phyloP scores from a whole-genome alignment of 164 flowering plant species.

The Platanus orientalis region DNA sequence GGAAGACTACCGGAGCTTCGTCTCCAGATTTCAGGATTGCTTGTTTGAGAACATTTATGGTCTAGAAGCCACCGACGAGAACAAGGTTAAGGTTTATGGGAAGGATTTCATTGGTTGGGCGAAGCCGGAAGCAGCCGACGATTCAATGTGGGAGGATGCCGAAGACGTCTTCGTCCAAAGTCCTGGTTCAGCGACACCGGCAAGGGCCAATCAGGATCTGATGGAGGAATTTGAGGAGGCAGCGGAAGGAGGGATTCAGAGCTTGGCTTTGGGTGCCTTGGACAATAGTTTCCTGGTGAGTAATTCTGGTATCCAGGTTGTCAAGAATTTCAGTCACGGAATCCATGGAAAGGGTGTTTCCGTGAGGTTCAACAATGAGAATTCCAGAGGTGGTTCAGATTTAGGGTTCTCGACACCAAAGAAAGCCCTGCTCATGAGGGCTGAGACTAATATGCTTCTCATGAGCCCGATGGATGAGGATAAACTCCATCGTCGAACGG shows the following conservation, averaged over 20 bases:
- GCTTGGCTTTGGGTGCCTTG: conserved; percentile 94
- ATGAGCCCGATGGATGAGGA: conserved; percentile 70
- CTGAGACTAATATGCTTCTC: conserved; percentile 86
- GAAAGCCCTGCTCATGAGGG: conserved; percentile 83
- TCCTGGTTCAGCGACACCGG: conserved; percentile 35
- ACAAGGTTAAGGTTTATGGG: conserved; percentile 76
- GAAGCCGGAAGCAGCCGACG: conserved; percentile 85
- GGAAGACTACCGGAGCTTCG: conserved; percentile 55
- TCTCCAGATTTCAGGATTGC: conserved; percentile 59
- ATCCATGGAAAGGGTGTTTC: conserved; percentile 87
- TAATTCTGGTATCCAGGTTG: conserved; percentile 86
- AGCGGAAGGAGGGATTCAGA: conserved; percentile 73
- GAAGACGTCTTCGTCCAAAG: conserved; percentile 47
- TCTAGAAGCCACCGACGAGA: conserved; percentile 57
- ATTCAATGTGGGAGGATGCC: conserved; percentile 90
- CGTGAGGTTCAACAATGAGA: conserved; percentile 54
- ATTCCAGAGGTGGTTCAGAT: conserved; percentile 19
- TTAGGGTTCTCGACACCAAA: conserved; percentile 47
- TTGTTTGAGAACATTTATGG: conserved; percentile 86
- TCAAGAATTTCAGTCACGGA: conserved; percentile 86
- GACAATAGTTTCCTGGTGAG: conserved; percentile 92
- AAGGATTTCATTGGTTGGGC: conserved; percentile 93
- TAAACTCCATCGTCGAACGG: conserved; percentile 52
- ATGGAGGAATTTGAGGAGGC: conserved; percentile 91
- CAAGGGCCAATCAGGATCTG: conserved; percentile 46